phyloP scores from a whole-genome alignment of 2,329 filamentous ascomycete species.

The Tolypocladium cylindrosporum region DNA sequence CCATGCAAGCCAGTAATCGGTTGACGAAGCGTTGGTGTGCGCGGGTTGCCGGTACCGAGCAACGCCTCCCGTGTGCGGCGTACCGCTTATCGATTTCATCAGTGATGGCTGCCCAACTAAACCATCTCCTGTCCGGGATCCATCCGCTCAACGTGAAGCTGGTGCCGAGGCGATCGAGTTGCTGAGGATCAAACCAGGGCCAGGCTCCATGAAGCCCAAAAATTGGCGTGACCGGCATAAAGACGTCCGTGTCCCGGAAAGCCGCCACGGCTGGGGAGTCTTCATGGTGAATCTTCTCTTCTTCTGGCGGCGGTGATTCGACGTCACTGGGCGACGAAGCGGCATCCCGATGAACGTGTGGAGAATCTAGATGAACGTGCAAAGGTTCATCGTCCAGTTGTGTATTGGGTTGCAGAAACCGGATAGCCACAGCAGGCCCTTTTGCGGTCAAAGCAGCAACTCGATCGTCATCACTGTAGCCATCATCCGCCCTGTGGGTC shows the following conservation, averaged over 20 bases:
- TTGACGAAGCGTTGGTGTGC: conserved; percentile 12
- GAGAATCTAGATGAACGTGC: background rate
- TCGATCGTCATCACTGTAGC: background rate
- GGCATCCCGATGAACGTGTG: background rate
- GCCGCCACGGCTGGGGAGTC: background rate
- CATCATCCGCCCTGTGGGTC: background rate
- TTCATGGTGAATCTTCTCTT: background rate
- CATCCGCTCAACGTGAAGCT: conserved; percentile 34
- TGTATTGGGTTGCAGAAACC: conserved; percentile 33
- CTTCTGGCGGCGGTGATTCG: background rate
- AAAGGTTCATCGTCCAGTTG: conserved; percentile 13
- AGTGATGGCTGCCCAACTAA: conserved; percentile 20
- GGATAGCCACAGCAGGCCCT: conserved; percentile 8
- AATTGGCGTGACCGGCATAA: conserved; percentile 13
- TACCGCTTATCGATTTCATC: conserved; percentile 17
- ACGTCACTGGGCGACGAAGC: background rate
- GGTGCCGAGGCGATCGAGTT: conserved; percentile 24
- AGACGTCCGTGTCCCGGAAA: background rate
- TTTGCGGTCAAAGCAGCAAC: background rate
- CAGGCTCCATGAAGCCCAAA: conserved; percentile 17
- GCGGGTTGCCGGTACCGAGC: background rate
- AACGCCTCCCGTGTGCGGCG: conserved; percentile 2
- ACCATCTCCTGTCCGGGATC: conserved; percentile 29
- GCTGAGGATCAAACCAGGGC: conserved; percentile 17
- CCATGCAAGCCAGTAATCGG: conserved; percentile 28